Percentiles rank a stretch among this genome's conserved stretches.
Evolutionary conservation across 257 asterid species (phyloP).

Genomic region (Cinchona pubescens): DNA sequence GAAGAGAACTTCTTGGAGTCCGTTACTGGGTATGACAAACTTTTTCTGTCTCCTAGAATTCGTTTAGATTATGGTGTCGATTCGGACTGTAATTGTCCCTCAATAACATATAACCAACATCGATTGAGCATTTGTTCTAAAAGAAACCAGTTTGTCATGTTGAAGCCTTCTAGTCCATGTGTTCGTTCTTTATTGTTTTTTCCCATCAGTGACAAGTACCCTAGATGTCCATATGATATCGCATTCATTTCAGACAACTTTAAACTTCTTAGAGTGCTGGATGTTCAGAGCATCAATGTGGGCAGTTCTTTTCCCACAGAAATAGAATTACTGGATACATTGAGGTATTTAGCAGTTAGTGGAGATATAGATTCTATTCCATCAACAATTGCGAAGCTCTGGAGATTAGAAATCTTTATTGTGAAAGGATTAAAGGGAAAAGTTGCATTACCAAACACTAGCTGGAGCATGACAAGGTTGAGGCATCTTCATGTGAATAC

Average conservation of each 20-base stretch:
- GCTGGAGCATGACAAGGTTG: slow-evolving; percentile 9
- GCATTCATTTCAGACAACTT: neutral
- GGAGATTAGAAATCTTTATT: slow-evolving; percentile 7
- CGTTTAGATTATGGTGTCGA: slow-evolving; percentile 5
- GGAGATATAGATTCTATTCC: neutral
- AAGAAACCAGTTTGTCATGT: slow-evolving; percentile 5
- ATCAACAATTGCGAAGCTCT: neutral
- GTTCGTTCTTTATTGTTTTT: slow-evolving; percentile 9
- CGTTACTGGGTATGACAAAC: neutral
- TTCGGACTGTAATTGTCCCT: neutral
- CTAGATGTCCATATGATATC: neutral
- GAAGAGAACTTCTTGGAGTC: neutral
- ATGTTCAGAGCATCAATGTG: neutral
- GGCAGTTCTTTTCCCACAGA: neutral
- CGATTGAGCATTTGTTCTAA: slow-evolving; percentile 3
- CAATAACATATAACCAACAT: neutral
- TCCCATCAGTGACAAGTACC: slow-evolving; percentile 5
- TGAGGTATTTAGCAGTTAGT: slow-evolving; percentile 10
- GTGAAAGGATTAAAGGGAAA: slow-evolving; percentile 1
- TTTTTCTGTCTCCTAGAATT: neutral
- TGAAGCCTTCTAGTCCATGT: slow-evolving; percentile 13
- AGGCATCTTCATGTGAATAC: slow-evolving; percentile 11
- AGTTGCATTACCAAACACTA: neutral
- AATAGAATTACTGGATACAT: neutral
- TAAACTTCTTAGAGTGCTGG: slow-evolving; percentile 18